Base-by-base conservation (phyloP, 2,329 filamentous ascomycete genomes). In the Trichoderma sp. region DNA sequence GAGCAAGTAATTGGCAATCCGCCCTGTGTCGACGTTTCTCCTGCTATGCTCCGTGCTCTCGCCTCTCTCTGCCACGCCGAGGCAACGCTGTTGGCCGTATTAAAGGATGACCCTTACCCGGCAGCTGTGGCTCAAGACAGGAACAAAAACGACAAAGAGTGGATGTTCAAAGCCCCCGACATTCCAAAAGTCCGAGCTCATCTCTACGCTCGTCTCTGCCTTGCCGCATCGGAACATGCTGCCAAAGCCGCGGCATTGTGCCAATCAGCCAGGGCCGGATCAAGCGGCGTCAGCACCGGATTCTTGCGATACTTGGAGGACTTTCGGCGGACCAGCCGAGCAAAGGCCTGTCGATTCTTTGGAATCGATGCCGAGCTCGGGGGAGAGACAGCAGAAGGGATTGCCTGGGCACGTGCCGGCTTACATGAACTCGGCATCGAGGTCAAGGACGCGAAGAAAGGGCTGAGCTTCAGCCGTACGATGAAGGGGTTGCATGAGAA, bases 51-150 rank as follows among this genome's bases (percentile, higher is more conserved):
- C 17, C 82, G 84, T 63, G 87, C 84, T 1, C 84, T 92, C 66
- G 82, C 87, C 4, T 86, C 84, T 12, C 83, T 97, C 3, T 89
- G 92, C 0, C 84, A 95, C 35, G 93, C 94, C 2, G 94, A 97
- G 79, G 94, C 94, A 0, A 97, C 94, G 0, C 84, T 98, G 1
- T 86, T 97, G 1, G 93, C 93, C 0, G 93, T 98, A 1, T 78
- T 97, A 59, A 98, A 98, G 73, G 94, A 98, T 76, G 95, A 99
- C 74, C 93, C 94, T 0, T 98, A 97, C 75, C 91, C 94, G 1
- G 89, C 91, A 2, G 87, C 90, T 7, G 90, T 97, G 2, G 89
- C 93, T 1, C 92, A 97, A 74, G 88, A 90, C 67, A 86, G 94
- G 57, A 96, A 97, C 75, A 87, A 90, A 64, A 89, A 90, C 72